These are phyloP conservation scores for Trapa incisa DNA, from an alignment of 345 rosid species.

Conservation along the genomic window DNA sequence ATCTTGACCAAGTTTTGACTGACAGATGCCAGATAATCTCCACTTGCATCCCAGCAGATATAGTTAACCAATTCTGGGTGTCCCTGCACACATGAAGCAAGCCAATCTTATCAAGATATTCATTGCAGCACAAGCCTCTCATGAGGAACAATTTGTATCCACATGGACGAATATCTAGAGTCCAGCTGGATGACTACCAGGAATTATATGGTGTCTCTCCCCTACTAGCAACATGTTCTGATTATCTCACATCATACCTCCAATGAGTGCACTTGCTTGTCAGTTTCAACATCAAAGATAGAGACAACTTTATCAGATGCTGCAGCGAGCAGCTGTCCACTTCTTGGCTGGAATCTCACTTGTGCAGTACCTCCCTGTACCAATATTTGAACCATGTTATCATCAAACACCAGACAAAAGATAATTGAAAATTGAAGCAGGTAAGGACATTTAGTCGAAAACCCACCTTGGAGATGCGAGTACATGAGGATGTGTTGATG, in stretches of 20 bases:
- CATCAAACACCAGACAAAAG: neutral
- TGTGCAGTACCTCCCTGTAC: constrained; percentile 41
- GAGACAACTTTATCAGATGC: constrained; percentile 51
- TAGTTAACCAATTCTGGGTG: constrained; percentile 44
- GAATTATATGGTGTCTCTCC: too few relatives aligned
- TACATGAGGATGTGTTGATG: constrained; percentile 32
- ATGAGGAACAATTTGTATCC: too few relatives aligned
- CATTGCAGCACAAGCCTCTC: too few relatives aligned
- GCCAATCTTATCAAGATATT: neutral
- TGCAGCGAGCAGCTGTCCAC: constrained; percentile 50
- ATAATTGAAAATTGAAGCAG: neutral
- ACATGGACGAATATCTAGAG: neutral
- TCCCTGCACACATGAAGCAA: constrained; percentile 22
- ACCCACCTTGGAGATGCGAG: constrained; percentile 39
- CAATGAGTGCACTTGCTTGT: constrained; percentile 26
- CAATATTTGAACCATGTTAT: neutral
- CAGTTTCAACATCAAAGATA: constrained; percentile 48
- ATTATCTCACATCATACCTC: constrained; percentile 24
- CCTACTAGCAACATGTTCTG: neutral
- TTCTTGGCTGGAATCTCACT: constrained; percentile 59
- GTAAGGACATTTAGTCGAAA: neutral
- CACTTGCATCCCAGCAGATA: constrained; percentile 51
- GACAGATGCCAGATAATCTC: constrained; percentile 56
- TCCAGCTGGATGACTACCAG: neutral
- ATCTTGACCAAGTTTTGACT: constrained; percentile 48